Evolutionary conservation across 2,329 filamentous ascomycete species (phyloP), one percentile per base, ranked within the genome.

Genomic region (Arthrobotrys iridis): DNA sequence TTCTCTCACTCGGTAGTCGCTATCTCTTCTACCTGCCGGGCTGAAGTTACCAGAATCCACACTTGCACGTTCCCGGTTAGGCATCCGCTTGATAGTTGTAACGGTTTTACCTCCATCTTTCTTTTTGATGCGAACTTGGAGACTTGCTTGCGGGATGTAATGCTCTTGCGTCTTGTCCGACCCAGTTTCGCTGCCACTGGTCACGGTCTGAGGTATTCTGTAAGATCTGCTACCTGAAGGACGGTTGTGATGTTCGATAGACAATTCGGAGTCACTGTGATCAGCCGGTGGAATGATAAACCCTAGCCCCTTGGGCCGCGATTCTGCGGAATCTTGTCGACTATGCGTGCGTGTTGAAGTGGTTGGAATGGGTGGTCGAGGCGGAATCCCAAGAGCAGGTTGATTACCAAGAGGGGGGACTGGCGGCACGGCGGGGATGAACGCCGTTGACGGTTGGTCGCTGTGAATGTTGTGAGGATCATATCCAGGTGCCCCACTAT

Each of bases 101-200:
- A 76, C 72, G 0, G 72, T 76, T 45, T 60, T 68, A 4, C 72
- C 72, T 3, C 72, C 72, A 15, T 76, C 72, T n/a, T 76, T 22
- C 41, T 76, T 76, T 41, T 76, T 76, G 13, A 76, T 76, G 13
- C 72, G 64, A 52, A 76, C 72, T 26, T 76, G 72, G 24, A 76
- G 33, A 10, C 45, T 57, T 4, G 72, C 72, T 28, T 76, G 72
- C 8, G 72, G 72, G 13, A 68, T 70, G 33, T 62, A 64, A 11
- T 57, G 52, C 13, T 28, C 46, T 15, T 72, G 58, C 18, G 63
- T 57, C 20, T 41, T 64, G 18, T 59, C 62, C 4, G 60, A 70
- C 13, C 63, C 58, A 13, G 63, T 62, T 35, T 76, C 64, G 33
- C 68, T 70, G 40, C 72, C 64, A 37, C 72, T 76, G 24, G 72